Conservation (phyloP, 179 eudicot genomes). For the Corrigiola litoralis region DNA sequence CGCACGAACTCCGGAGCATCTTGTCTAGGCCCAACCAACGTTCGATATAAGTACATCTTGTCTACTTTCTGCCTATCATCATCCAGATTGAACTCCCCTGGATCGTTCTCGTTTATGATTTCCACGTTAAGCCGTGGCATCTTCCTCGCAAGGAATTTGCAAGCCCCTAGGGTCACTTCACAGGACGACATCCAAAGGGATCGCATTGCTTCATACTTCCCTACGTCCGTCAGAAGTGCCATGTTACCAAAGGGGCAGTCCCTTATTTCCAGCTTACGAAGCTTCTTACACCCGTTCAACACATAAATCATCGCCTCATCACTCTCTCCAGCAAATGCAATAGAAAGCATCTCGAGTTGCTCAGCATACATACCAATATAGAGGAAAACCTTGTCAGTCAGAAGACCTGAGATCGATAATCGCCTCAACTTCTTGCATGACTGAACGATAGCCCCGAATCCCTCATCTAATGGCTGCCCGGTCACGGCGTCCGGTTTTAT, state of each 20-base stretch:
- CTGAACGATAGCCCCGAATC: slow-evolving; percentile 80
- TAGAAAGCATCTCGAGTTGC: slow-evolving; percentile 80
- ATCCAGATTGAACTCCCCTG: slow-evolving; percentile 22
- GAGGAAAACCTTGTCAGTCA: slow-evolving; percentile 72
- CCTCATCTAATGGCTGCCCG: slow-evolving; percentile 71
- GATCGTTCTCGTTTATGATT: slow-evolving; percentile 59
- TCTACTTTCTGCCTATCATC: slow-evolving; percentile 57
- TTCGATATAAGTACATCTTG: slow-evolving; percentile 72
- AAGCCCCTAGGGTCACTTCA: slow-evolving; percentile 65
- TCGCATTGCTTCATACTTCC: slow-evolving; percentile 87
- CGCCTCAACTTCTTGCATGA: slow-evolving; percentile 66
- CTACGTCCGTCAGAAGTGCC: slow-evolving; percentile 65
- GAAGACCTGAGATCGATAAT: slow-evolving; percentile 62
- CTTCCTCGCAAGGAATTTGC: slow-evolving; percentile 65
- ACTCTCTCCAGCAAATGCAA: slow-evolving; percentile 76
- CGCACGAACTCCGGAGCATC: slow-evolving; percentile 72
- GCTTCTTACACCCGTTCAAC: slow-evolving; percentile 73
- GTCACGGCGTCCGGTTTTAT: slow-evolving; percentile 64
- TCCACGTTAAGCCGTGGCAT: slow-evolving; percentile 78
- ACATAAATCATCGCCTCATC: slow-evolving; percentile 74
- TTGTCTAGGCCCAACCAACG: slow-evolving; percentile 60
- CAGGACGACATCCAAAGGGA: slow-evolving; percentile 99
- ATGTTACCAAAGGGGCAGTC: slow-evolving; percentile 71
- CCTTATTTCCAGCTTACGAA: slow-evolving; percentile 71
- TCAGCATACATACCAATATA: slow-evolving; percentile 86